A percentile compares a stretch with the other conserved stretches of the same genome.
Conservation (phyloP, 2,329 filamentous ascomycete genomes). For the Diaporthe vexans region DNA sequence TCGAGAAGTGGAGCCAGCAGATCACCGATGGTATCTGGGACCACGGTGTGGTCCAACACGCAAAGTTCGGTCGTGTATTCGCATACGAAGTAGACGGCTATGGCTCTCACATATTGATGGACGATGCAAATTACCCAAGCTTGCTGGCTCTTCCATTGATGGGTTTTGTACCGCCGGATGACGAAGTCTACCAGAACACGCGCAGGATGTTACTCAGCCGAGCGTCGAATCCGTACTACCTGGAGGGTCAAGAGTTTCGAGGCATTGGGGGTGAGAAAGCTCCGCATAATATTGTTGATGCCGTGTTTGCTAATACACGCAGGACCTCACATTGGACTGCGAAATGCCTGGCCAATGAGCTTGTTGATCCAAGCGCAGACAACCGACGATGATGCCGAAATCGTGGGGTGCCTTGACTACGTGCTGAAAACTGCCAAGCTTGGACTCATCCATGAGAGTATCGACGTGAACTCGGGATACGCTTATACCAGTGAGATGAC, state of each 20-base stretch:
- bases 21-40: conserved; percentile 86
- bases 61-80: conserved; percentile 83
- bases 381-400: conserved; percentile 85
- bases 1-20: conserved; percentile 70
- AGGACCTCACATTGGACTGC: conserved; percentile 82
- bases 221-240: conserved; percentile 88
- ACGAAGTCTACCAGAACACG: conserved; percentile 88
- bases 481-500: conserved; percentile 79
- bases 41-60: conserved; percentile 84
- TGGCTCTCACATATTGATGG: conserved; percentile 86
- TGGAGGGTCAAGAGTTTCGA: conserved; percentile 81
- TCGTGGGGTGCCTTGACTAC: conserved; percentile 76
- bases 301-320: conserved; percentile 33
- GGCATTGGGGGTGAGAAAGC: conserved; percentile 83
- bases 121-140: conserved; percentile 90
- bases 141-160: conserved; percentile 83
- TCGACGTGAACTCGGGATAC: conserved; percentile 79
- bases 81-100: conserved; percentile 92
- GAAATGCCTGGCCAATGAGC: conserved; percentile 97
- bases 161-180: conserved; percentile 76
- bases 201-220: conserved; percentile 81
- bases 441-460: conserved; percentile 91
- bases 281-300: neutral
- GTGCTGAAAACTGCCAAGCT: conserved; percentile 83
- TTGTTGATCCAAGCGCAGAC: conserved; percentile 93